Evolutionary conservation across 2,329 filamentous ascomycete species (phyloP), one percentile per base, ranked within the genome.

Genomic region (Penicillium sclerotiorum): DNA sequence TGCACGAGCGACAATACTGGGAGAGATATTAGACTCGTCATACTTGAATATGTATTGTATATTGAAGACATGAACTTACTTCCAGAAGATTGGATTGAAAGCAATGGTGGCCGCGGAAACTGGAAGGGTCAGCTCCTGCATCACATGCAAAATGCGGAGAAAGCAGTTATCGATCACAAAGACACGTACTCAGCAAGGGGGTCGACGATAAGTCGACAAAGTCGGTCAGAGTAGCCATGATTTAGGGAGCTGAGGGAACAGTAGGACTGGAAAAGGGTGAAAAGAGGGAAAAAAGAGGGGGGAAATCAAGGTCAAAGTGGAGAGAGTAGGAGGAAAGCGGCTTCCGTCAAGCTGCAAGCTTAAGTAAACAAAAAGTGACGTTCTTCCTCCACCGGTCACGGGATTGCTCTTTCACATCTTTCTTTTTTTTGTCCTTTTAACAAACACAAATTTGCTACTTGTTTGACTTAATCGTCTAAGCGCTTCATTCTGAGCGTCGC

Each of bases 1-100:
- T 85, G 86, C 82, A 65, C 91, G 87, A 54, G 91, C 91, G 61
- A 90, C 85, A 64, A 91, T 88, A 72, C 90, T 95, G 60, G 17
- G 12, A 45, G 17, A 43, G n/a, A n/a, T n/a, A n/a, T n/a, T n/a
- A n/a, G n/a, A n/a, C n/a, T n/a, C n/a, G n/a, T n/a, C n/a, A n/a
- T n/a, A n/a, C n/a, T n/a, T n/a, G n/a, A n/a, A n/a, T n/a, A n/a
- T n/a, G n/a, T n/a, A n/a, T n/a, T n/a, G n/a, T n/a, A n/a, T n/a
- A n/a, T n/a, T n/a, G n/a, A n/a, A n/a, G n/a, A n/a, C n/a, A n/a
- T 15, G n/a, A 38, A 81, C 89, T 79, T 81, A 96, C 92, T 99
- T 99, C 94, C 94, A 99, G 74, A 96, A 97, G n/a, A 94, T 87
- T 18, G 94, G 94, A 74, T 99, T 99, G 76, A 99, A 97, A 41